phyloP scores from a whole-genome alignment of 345 rosid species.

The Gossypium ekmanianum region DNA sequence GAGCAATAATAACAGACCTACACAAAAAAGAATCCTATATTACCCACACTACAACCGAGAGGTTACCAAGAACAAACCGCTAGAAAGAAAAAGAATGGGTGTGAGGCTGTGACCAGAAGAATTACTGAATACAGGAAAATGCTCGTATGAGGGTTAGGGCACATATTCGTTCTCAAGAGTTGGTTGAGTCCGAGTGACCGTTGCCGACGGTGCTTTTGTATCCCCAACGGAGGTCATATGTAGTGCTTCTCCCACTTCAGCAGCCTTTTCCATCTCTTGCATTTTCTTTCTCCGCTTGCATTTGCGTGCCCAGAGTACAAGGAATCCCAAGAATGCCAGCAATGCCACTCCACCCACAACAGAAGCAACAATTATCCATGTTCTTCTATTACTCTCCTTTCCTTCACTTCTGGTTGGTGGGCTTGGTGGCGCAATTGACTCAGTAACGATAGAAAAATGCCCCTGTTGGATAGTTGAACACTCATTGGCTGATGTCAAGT shows the following conservation, averaged over 20 bases:
- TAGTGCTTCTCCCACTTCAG: constrained; percentile 83
- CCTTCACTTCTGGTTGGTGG: constrained; percentile 1
- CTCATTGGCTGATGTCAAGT: constrained; percentile 41
- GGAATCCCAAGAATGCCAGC: constrained; percentile 40
- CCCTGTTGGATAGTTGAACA: constrained; percentile 65
- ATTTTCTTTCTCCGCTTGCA: constrained; percentile 59
- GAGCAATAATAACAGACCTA: constrained; percentile 22
- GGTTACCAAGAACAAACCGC: constrained; percentile 28
- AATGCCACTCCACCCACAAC: constrained; percentile 67
- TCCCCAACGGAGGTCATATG: constrained; percentile 75
- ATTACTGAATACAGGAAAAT: constrained; percentile 40
- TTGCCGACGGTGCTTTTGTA: constrained; percentile 81
- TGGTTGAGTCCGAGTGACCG: constrained; percentile 82
- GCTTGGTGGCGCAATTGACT: constrained; percentile 40
- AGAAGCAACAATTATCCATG: constrained; percentile 77
- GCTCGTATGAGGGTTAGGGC: constrained; percentile 40
- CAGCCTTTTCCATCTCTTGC: constrained; percentile 89
- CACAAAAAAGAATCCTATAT: constrained; percentile 36
- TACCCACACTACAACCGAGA: constrained; percentile 36
- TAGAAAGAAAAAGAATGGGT: constrained; percentile 30
- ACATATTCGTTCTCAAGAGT: constrained; percentile 83
- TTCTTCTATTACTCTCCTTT: constrained; percentile 33
- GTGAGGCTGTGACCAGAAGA: constrained; percentile 42
- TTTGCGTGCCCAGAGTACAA: constrained; percentile 51
- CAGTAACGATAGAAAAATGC: constrained; percentile 79